Evolutionary conservation across 352 stramenopile species (phyloP), one percentile per base, ranked within the genome.

Genomic region (Phytophthora quininea): DNA sequence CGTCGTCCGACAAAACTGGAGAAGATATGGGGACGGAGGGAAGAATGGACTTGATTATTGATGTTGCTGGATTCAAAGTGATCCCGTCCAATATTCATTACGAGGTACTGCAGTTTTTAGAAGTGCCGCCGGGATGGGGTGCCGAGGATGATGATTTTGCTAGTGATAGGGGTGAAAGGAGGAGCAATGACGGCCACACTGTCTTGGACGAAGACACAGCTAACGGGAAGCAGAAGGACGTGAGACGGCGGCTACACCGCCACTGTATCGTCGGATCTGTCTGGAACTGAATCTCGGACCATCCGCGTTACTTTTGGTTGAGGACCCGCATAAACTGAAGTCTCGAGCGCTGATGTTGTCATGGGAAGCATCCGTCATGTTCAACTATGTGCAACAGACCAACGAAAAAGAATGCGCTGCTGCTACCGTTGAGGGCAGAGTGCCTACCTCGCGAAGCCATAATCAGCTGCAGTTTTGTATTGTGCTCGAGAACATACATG

Each of bases 41-140:
- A 62, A 77, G 74, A 42, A 91, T 90, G 48, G 81, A 95, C 48
- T 38, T 95, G 24, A 78, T 82, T 19, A 55, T 94, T 46, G 86
- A 94, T 67, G 57, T 95, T 30, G 74, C 87, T 19, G 84, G 84
- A 12, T 93, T 95, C 37, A 88, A 85, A 38, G 74, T 95, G 5
- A 93, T 92, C 27, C 84, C 87, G 37, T 93, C 84, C 3, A 95
- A 92, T 60, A 93, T 95, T 33, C 82, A 91, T 55, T 91, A 90
- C 54, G 82, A 95, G 55, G 69, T 93, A 12, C 54, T 92, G 53
- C 73, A 79, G 14, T 95, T 95, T 64, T 66, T 95, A 32, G 82
- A 86, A n/a, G 62, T 60, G 19, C 57, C 68, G 14, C 49, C 49
- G 2, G 54, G 43, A 51, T 78, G 52, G 64, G 69, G 49, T 53